Conservation (phyloP, 768 basidiomycete species). For the Auriculariales sp. region DNA sequence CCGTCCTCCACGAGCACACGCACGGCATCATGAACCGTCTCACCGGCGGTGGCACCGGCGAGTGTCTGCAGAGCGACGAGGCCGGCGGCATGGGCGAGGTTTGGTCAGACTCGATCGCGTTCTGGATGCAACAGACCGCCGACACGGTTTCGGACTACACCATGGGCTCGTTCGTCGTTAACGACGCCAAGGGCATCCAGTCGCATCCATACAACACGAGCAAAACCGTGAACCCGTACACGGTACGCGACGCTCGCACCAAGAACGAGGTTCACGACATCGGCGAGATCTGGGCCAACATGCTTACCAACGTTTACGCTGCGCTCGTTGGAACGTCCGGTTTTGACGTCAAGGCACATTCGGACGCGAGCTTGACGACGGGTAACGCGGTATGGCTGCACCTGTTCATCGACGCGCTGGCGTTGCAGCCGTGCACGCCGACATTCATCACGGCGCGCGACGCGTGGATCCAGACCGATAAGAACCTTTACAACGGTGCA, state of each 20-base stretch:
- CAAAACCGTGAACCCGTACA: constrained; percentile 15
- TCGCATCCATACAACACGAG: constrained; percentile 15
- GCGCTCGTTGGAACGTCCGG: constrained; percentile 5
- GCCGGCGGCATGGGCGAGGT: constrained; percentile 29
- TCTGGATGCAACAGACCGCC: constrained; percentile 8
- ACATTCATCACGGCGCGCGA: constrained; percentile 1
- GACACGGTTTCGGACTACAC: constrained; percentile 3
- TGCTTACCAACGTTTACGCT: constrained; percentile 4
- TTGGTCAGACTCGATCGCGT: constrained; percentile 22
- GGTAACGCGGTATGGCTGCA: constrained; percentile 8
- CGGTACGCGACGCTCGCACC: neutral
- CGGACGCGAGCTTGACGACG: neutral
- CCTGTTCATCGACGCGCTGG: constrained; percentile 3
- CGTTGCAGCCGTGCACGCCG: constrained; percentile 7
- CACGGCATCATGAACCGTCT: constrained; percentile 30
- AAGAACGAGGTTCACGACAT: constrained; percentile 5
- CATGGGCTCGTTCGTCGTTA: constrained; percentile 10
- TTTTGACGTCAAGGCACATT: neutral
- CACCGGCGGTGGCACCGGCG: constrained; percentile 15
- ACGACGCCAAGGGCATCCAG: constrained; percentile 36
- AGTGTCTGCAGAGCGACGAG: constrained; percentile 12
- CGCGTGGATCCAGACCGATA: constrained; percentile 24
- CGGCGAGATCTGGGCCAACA: constrained; percentile 6
- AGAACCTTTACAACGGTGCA: constrained; percentile 28
- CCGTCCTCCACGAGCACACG: constrained; percentile 20